Conservation (phyloP, 345 rosid genomes). For the Salix brachista region DNA sequence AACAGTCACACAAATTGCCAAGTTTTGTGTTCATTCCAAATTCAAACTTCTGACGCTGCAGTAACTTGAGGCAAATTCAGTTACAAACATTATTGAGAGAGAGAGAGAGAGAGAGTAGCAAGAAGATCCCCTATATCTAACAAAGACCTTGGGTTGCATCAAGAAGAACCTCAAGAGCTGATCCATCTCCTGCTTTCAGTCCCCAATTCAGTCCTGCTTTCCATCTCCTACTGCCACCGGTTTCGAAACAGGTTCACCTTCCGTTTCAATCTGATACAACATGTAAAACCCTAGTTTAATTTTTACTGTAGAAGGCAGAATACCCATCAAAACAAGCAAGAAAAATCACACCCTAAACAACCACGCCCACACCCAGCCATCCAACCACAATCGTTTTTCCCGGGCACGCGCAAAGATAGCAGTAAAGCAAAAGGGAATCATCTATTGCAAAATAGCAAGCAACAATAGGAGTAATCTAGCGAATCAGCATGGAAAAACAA, state of each 20-base stretch:
- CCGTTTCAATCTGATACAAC: conserved; percentile 4
- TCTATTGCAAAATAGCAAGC: not conserved
- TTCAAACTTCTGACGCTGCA: too few species aligned
- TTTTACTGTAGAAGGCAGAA: not conserved
- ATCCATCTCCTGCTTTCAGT: not conserved
- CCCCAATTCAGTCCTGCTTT: not conserved
- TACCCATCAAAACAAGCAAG: not conserved
- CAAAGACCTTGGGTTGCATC: too few species aligned
- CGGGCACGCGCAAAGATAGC: not conserved
- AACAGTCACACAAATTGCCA: too few species aligned
- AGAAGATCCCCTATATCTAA: too few species aligned
- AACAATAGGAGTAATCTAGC: too few species aligned
- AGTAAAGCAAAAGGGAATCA: not conserved
- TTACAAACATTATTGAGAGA: too few species aligned
- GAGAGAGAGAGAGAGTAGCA: too few species aligned
- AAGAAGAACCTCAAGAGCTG: not conserved
- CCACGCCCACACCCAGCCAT: too few species aligned
- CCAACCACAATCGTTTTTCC: not conserved
- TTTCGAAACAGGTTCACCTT: conserved; percentile 1
- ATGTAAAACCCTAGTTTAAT: not conserved
- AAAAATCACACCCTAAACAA: not conserved
- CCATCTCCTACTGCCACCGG: not conserved
- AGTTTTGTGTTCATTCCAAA: too few species aligned
- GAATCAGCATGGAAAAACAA: too few species aligned
- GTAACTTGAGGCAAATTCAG: too few species aligned